phyloP scores from a whole-genome alignment of 345 rosid species.

The Arabidopsis suecica region DNA sequence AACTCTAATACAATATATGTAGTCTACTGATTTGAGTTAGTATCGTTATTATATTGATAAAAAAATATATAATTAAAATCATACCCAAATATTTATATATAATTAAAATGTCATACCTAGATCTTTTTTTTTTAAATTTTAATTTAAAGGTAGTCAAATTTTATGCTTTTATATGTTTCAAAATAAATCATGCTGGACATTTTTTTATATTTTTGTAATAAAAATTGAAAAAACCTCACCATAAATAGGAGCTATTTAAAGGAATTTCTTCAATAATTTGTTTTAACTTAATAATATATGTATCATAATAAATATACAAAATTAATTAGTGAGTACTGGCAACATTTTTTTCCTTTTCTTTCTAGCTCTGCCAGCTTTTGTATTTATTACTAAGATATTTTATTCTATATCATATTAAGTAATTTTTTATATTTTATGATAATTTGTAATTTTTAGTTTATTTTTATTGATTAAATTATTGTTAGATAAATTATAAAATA shows the following conservation, averaged over 20 bases:
- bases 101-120: background rate
- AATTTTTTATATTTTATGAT: background rate
- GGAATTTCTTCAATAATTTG: background rate
- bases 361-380: background rate
- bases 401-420: background rate
- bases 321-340: constrained; percentile 3
- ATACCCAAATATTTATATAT: too few species aligned
- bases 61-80: too few species aligned
- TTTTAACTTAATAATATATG: background rate
- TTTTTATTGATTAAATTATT: background rate
- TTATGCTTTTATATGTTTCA: background rate
- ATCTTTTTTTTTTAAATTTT: background rate
- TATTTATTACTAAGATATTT: background rate
- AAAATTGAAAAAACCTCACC: background rate
- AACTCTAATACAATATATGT: background rate
- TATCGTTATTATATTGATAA: too few species aligned
- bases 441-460: background rate
- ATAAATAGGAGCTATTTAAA: background rate
- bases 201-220: background rate
- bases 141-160: background rate
- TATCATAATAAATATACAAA: background rate
- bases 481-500: background rate
- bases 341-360: background rate
- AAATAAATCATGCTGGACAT: background rate
- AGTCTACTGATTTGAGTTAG: background rate